Percentiles rank a stretch among this genome's conserved stretches.
These are phyloP conservation scores for Aristolochia contorta DNA, from an alignment of 164 flowering plant species.

Conservation along the genomic window DNA sequence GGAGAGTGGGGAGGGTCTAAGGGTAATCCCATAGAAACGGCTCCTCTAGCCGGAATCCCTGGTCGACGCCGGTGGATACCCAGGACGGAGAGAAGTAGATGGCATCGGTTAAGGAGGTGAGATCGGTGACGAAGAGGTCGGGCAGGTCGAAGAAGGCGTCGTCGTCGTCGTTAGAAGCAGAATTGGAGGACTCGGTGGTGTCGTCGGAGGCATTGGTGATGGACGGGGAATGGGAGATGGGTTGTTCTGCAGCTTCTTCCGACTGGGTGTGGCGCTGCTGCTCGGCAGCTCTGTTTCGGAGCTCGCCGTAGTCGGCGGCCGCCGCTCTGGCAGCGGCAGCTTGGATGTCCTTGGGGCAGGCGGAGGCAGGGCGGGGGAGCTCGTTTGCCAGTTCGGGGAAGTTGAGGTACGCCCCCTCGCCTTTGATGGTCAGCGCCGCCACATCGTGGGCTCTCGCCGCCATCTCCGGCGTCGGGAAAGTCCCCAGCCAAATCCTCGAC, in stretches of 20 bases:
- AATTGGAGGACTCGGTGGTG: conserved; percentile 4
- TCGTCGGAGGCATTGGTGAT: conserved; percentile 2
- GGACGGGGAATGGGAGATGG: conserved; percentile 10
- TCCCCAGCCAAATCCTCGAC: conserved; percentile 61
- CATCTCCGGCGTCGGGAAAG: conserved; percentile 52
- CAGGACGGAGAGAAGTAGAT: conserved; percentile 4
- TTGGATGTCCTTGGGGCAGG: conserved; percentile 46
- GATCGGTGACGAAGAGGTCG: conserved; percentile 17
- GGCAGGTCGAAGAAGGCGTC: conserved; percentile 21
- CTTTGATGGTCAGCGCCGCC: conserved; percentile 50
- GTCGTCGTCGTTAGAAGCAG: conserved; percentile 1
- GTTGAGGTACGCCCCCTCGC: conserved; percentile 40
- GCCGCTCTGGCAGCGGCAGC: conserved; percentile 50
- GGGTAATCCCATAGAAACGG: conserved; percentile 18
- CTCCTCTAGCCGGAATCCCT: conserved; percentile 20
- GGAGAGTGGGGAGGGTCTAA: not conserved
- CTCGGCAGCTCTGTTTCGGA: not conserved
- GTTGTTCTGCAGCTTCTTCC: too few relatives aligned
- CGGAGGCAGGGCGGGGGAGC: conserved; percentile 39
- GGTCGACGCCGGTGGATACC: conserved; percentile 8
- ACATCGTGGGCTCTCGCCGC: conserved; percentile 69
- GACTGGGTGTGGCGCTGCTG: not conserved
- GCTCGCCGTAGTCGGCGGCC: conserved; percentile 10
- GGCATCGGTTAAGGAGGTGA: conserved; percentile 3
- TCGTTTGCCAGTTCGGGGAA: conserved; percentile 41